Conservation (phyloP, 495 filamentous ascomycete species). For the Clavariopsis aquatica region DNA sequence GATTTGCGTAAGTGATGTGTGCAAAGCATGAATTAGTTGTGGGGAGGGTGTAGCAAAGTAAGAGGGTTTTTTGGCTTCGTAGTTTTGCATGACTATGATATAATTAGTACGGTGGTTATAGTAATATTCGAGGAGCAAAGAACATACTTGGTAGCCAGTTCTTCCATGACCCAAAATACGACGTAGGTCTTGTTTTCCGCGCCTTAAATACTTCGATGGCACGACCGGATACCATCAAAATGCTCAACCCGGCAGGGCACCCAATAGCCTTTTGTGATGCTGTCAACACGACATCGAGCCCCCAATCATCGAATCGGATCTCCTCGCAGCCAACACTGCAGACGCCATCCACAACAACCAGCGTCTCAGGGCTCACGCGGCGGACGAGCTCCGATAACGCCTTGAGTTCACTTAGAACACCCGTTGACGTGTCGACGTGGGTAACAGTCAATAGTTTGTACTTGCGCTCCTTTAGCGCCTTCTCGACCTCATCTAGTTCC, state of each 20-base stretch:
- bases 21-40: slow-evolving; percentile 89
- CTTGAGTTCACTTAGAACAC: slow-evolving; percentile 88
- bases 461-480: slow-evolving; percentile 79
- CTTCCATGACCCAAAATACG: slow-evolving; percentile 93
- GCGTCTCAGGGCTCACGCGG: slow-evolving; percentile 81
- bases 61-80: slow-evolving; percentile 93
- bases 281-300: slow-evolving; percentile 87
- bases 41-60: slow-evolving; percentile 98
- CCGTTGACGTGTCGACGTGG: slow-evolving; percentile 95
- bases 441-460: slow-evolving; percentile 94
- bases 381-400: slow-evolving; percentile 77
- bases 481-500: slow-evolving; percentile 82
- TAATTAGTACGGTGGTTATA: slow-evolving; percentile 18
- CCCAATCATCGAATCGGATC: slow-evolving; percentile 93
- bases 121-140: slow-evolving; percentile 8
- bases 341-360: slow-evolving; percentile 91
- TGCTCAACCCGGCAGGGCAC: slow-evolving; percentile 87
- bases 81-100: slow-evolving; percentile 87
- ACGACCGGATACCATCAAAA: slow-evolving; percentile 85
- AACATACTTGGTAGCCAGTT: slow-evolving; percentile 87
- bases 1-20: slow-evolving; percentile 90
- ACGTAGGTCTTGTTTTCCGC: slow-evolving; percentile 73
- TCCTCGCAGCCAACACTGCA: slow-evolving; percentile 96
- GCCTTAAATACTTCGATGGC: slow-evolving; percentile 80
- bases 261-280: slow-evolving; percentile 97